Evolutionary conservation across 169 alveolate genomes (phyloP).

Genomic region (Plasmodium relictum): DNA sequence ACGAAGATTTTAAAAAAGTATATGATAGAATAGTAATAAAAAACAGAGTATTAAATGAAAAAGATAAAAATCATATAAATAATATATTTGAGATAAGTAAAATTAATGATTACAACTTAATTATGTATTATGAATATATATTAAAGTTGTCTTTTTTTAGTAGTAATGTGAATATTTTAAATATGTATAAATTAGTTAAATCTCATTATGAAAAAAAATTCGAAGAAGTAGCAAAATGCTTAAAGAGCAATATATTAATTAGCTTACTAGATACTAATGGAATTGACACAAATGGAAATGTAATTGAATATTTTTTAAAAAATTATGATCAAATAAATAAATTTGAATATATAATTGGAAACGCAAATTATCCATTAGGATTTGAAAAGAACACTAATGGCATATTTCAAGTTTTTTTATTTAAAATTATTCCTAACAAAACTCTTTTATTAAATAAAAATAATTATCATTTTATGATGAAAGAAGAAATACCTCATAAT

Average conservation of each 20-base stretch:
- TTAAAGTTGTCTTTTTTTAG: constrained; percentile 38
- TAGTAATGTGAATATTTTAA: constrained; percentile 64
- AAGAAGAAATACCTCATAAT: constrained; percentile 33
- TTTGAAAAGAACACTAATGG: constrained; percentile 62
- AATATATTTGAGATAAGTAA: constrained; percentile 49
- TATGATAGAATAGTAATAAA: constrained; percentile 25
- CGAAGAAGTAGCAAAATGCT: constrained; percentile 31
- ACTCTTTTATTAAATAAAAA: constrained; percentile 60
- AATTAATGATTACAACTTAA: constrained; percentile 39
- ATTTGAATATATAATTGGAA: constrained; percentile 29
- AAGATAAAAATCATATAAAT: background rate
- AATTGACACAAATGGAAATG: constrained; percentile 27
- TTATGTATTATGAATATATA: constrained; percentile 67
- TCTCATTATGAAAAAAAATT: constrained; percentile 45
- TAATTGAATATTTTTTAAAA: constrained; percentile 40
- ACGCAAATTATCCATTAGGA: constrained; percentile 68
- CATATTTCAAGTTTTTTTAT: constrained; percentile 40
- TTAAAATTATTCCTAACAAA: constrained; percentile 54
- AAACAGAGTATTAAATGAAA: background rate
- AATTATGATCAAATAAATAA: constrained; percentile 51
- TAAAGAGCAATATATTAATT: constrained; percentile 50
- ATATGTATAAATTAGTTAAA: constrained; percentile 38
- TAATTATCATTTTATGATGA: constrained; percentile 11
- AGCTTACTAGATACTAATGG: constrained; percentile 58
- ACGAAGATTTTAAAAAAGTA: constrained; percentile 21